phyloP scores from a whole-genome alignment of 768 basidiomycete genomes.

The Lactarius hatsudake region DNA sequence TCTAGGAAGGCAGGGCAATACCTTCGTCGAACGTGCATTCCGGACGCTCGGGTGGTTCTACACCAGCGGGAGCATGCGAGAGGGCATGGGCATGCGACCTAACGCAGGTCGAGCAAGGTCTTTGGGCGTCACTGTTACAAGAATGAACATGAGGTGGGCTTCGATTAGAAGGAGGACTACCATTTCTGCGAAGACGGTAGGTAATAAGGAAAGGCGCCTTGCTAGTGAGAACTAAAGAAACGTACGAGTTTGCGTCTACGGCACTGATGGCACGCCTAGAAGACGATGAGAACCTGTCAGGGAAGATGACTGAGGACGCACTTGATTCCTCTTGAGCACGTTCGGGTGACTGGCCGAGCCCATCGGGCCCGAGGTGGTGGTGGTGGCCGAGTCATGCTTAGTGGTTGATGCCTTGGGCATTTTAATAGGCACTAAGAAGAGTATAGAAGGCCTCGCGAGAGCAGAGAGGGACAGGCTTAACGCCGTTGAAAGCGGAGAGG shows the following conservation, averaged over 20 bases:
- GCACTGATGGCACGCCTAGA: constrained; percentile 53
- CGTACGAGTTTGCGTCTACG: constrained; percentile 70
- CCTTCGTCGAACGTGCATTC: constrained; percentile 80
- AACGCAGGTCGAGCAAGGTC: constrained; percentile 74
- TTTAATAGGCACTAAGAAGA: not conserved
- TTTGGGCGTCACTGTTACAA: constrained; percentile 59
- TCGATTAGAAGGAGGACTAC: constrained; percentile 17
- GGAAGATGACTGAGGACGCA: constrained; percentile 20
- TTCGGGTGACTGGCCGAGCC: constrained; percentile 25
- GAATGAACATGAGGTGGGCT: not conserved
- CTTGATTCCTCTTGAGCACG: constrained; percentile 35
- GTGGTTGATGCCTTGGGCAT: constrained; percentile 24
- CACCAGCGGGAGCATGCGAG: constrained; percentile 58
- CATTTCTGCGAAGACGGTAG: constrained; percentile 30
- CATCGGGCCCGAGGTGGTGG: constrained; percentile 24
- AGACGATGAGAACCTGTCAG: not conserved
- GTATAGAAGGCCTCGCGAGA: not conserved
- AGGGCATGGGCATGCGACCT: constrained; percentile 71
- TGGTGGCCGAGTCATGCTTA: constrained; percentile 24
- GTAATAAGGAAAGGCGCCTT: constrained; percentile 7
- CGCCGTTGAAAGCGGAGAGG: not conserved
- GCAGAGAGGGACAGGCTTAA: not conserved
- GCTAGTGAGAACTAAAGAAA: constrained; percentile 4
- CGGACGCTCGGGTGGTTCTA: constrained; percentile 50
- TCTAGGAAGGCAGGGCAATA: constrained; percentile 29